Base-by-base conservation (phyloP, 2,329 filamentous ascomycete genomes). In the Tolypocladium album region DNA sequence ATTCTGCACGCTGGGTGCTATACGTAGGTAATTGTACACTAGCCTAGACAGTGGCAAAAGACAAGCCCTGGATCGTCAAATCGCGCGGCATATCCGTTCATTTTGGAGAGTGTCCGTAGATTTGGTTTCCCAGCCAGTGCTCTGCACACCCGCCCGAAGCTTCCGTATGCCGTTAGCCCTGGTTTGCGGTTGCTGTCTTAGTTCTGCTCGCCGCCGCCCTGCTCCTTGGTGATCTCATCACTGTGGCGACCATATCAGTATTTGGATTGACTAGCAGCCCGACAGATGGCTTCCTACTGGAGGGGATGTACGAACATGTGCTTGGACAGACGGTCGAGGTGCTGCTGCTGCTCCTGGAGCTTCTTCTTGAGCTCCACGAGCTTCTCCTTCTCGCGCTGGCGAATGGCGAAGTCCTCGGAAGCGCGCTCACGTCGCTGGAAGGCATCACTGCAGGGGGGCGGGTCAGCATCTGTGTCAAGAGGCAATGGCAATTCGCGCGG, bases 341-440 rank as follows among this genome's bases (percentile, higher is more conserved):
- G 90, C 67, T 86, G 78, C 75, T 90, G 85, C 80, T 96, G 91
- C 75, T 90, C 86, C 64, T 76, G 70, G 65, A 97, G 83, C 80
- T 85, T 86, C 78, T 83, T 81, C 76, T 84, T 88, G 68, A 96
- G 86, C 72, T 84, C 84, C 58, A 83, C 68, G 64, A 97, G 88
- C 90, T 96, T 97, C 79, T 92, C 87, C 78, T 86, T 85, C 84
- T 97, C 94, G 72, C 92, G 89, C 79, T 89, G 80, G 70, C 86
- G 85, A 78, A 99, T 92, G 77, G 89, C 90, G 68, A 85, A 84
- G 74, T 92, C 88, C 80, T 97, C 94, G 72, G 79, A 82, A 67
- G 93, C 93, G 73, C 88, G 84, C 78, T 99, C 94, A 69, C 94
- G 91, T 78, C 88, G 88, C 78, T 88, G 90, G 84, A 97, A 99